These are phyloP conservation scores for Phallus indusiatus DNA, from an alignment of 768 basidiomycete genomes.

Conservation along the genomic window DNA sequence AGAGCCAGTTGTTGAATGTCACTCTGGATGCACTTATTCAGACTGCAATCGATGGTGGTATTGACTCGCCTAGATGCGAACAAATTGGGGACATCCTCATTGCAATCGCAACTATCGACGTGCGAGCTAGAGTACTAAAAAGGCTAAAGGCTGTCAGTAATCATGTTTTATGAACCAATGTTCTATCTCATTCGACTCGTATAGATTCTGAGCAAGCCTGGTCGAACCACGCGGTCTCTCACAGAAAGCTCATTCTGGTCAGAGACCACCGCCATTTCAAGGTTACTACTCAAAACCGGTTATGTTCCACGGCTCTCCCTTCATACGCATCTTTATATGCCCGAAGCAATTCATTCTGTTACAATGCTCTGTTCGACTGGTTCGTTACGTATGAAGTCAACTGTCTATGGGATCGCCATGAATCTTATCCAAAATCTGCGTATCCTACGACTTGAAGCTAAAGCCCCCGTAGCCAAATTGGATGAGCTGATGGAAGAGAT, in stretches of 20 bases:
- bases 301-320: constrained; percentile 54
- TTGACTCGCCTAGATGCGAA: constrained; percentile 68
- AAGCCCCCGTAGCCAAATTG: constrained; percentile 44
- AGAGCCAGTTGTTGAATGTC: constrained; percentile 53
- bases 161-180: neutral
- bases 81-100: constrained; percentile 65
- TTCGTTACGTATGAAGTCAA: constrained; percentile 59
- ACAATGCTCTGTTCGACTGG: constrained; percentile 73
- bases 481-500: constrained; percentile 54
- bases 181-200: neutral
- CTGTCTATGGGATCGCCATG: constrained; percentile 68
- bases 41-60: constrained; percentile 74
- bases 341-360: constrained; percentile 75
- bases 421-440: constrained; percentile 76
- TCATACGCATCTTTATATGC: constrained; percentile 69
- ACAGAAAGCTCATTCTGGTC: constrained; percentile 68
- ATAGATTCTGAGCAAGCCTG: constrained; percentile 68
- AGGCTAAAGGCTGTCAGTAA: constrained; percentile 64
- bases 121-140: constrained; percentile 69
- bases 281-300: constrained; percentile 64
- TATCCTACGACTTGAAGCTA: constrained; percentile 48
- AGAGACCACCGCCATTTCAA: constrained; percentile 71
- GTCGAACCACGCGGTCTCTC: constrained; percentile 51
- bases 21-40: constrained; percentile 74
- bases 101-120: constrained; percentile 63